Conservation (phyloP, 441 rosid species). For the Geranium incanum region DNA sequence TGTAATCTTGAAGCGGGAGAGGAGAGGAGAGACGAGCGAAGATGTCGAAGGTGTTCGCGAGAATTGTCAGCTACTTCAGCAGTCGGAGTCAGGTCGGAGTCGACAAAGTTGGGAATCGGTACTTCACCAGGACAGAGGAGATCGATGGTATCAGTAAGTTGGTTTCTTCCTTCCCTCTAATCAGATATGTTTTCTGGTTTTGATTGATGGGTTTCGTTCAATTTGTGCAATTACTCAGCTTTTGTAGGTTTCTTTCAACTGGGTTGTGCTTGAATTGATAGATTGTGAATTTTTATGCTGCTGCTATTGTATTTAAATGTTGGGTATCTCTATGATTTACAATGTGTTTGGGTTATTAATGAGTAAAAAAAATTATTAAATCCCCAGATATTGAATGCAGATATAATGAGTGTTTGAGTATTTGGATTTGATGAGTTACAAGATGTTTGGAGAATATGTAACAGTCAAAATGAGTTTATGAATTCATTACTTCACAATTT, state of each 20-base stretch:
- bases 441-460: not conserved
- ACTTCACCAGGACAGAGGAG: constrained; percentile 69
- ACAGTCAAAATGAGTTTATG: too few relatives aligned
- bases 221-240: not conserved
- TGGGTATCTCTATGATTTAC: not conserved
- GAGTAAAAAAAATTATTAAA: not conserved
- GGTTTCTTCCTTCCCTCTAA: constrained; percentile 18
- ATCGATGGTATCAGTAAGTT: constrained; percentile 74
- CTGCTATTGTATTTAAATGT: not conserved
- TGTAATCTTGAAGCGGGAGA: not conserved
- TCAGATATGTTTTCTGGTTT: not conserved
- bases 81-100: constrained; percentile 44
- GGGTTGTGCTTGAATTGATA: not conserved
- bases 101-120: constrained; percentile 78
- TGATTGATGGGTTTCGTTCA: not conserved
- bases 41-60: constrained; percentile 70
- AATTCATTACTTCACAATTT: too few relatives aligned
- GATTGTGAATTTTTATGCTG: not conserved
- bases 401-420: not conserved
- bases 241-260: not conserved
- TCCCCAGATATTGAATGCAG: not conserved
- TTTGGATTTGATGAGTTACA: not conserved
- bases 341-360: not conserved
- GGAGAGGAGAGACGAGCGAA: constrained; percentile 3
- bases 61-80: constrained; percentile 55